Evolutionary conservation across 148 eudicot genomes (phyloP), one percentile per base, ranked within the genome.

Genomic region (Camellia japonica): DNA sequence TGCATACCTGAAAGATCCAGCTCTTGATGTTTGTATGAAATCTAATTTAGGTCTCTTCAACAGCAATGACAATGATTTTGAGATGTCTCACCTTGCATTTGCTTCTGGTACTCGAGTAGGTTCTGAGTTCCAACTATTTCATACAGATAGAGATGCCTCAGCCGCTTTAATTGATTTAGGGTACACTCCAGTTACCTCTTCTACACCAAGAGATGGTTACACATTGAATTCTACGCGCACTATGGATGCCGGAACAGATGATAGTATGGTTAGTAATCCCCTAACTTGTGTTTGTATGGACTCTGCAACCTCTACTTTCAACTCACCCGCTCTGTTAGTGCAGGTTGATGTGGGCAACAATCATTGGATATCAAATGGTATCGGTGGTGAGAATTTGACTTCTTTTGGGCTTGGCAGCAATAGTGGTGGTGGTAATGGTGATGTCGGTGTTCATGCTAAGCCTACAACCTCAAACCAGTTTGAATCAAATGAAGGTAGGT

Each of bases 241-340:
- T 73, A 63, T 87, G 77, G 79, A 78, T 78, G 77, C 84, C 79
- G 83, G 86, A 70, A 73, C 82, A 18, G 81, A 73, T 79, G 80
- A 83, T 64, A 77, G 83, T 43, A 68, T 88, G 62, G 86, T 85
- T 46, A 82, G 80, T 82, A 93, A 90, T 80, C 91, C 91, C 70
- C 56, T 90, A 77, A 92, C 91, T 52, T 91, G 84, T 81, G 86
- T 86, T 49, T 89, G 87, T 72, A 85, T 88, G 76, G 93, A 93
- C 82, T 51, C 92, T 90, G 83, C 93, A 88, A 74, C 76, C 90
- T 77, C 90, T 92, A 87, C 92, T 93, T 78, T 94, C 92, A 13
- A 85, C 93, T 38, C 85, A 61, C 85, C 91, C 19, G 85, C 82
- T 79, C 65, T 83, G n/a, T 77, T 88, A 49, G 82, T 79, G 60